Percentiles rank a stretch among this genome's conserved stretches.
These are phyloP conservation scores for Saccharomycopsis sp. DNA, from an alignment of 805 yeast genomes.

Conservation along the genomic window DNA sequence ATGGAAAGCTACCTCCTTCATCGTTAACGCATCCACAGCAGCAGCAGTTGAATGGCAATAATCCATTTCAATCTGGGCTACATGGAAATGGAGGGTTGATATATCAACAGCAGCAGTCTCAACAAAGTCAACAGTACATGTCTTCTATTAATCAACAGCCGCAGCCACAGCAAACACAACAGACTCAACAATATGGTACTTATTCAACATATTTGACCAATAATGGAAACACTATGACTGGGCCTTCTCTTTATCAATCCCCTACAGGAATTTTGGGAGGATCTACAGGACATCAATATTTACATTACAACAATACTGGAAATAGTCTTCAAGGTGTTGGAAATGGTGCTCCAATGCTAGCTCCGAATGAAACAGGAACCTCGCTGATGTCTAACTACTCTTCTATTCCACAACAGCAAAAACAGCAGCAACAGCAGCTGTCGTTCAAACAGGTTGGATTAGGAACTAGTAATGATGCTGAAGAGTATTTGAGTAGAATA, in stretches of 20 bases:
- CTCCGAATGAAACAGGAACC: not conserved
- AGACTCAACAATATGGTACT: not conserved
- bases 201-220: not conserved
- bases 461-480: not conserved
- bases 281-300: not conserved
- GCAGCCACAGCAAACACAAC: not conserved
- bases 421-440: not conserved
- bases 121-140: not conserved
- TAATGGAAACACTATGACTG: not conserved
- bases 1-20: not conserved
- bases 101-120: not conserved
- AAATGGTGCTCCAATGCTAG: not conserved
- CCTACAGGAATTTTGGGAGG: not conserved
- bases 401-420: not conserved
- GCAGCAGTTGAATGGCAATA: not conserved
- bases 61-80: not conserved
- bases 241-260: not conserved
- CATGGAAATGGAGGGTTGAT: not conserved
- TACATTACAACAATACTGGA: not conserved
- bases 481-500: not conserved
- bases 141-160: not conserved
- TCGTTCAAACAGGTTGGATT: not conserved
- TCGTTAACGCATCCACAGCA: not conserved
- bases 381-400: not conserved
- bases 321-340: not conserved